These are phyloP conservation scores for Fragaria nilgerrensis DNA, from an alignment of 306 rosid genomes.

Conservation along the genomic window DNA sequence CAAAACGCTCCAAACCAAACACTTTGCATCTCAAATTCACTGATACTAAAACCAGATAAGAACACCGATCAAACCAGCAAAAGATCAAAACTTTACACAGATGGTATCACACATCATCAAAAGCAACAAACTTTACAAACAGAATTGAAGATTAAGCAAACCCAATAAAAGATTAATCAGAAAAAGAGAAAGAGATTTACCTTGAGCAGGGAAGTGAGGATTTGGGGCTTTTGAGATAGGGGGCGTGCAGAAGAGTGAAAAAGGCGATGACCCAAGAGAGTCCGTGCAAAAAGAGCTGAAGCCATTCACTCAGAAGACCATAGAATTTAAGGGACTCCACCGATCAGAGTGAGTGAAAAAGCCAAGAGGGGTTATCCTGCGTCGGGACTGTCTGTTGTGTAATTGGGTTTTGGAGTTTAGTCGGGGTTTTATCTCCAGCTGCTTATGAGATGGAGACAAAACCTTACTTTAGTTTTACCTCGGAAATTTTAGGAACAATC, in stretches of 20 bases:
- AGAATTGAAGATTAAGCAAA: slow-evolving; percentile 15
- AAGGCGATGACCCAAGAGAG: slow-evolving; percentile 50
- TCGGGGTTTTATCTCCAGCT: not conserved
- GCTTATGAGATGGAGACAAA: not conserved
- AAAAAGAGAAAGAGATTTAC: slow-evolving; percentile 39
- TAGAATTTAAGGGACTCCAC: not conserved
- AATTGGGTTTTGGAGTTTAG: not conserved
- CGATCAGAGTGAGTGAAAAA: slow-evolving; percentile 10
- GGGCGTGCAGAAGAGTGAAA: slow-evolving; percentile 43
- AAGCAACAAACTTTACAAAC: not conserved
- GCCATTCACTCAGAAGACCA: slow-evolving; percentile 57
- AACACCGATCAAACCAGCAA: slow-evolving; percentile 4
- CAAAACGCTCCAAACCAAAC: not conserved
- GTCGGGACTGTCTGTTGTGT: not conserved
- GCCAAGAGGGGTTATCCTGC: not conserved
- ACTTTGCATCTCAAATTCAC: slow-evolving; percentile 9
- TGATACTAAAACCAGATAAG: slow-evolving; percentile 15
- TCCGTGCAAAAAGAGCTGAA: slow-evolving; percentile 54
- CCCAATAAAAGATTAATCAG: slow-evolving; percentile 17
- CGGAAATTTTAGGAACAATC: too few relatives aligned
- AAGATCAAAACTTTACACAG: slow-evolving; percentile 12
- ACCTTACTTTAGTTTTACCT: not conserved
- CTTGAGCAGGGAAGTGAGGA: slow-evolving; percentile 46
- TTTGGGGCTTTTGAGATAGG: slow-evolving; percentile 41
- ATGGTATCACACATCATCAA: not conserved